Evolutionary conservation across 1,139 yeast species (phyloP).

Genomic region (Geotrichum siamense): DNA sequence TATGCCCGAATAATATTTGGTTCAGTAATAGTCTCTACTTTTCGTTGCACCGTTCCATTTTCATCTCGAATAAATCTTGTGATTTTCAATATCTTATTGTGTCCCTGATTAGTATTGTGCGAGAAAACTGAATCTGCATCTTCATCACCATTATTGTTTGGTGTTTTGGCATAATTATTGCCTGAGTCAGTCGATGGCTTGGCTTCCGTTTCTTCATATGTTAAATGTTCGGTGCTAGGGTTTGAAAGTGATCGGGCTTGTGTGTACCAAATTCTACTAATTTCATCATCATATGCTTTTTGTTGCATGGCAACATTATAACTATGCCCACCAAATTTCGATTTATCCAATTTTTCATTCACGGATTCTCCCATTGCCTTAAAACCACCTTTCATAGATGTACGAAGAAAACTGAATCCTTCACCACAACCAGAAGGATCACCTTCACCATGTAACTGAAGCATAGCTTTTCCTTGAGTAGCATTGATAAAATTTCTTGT

Average conservation of each 20-base stretch:
- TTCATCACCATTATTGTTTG: conserved; percentile 31
- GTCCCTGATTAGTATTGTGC: conserved; percentile 24
- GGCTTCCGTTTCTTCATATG: conserved; percentile 36
- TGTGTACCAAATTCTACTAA: conserved; percentile 82
- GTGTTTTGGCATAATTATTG: conserved; percentile 8
- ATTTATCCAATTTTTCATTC: conserved; percentile 38
- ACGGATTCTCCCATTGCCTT: conserved; percentile 50
- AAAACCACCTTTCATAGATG: conserved; percentile 95
- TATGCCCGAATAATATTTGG: conserved; percentile 85
- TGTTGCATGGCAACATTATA: conserved; percentile 84
- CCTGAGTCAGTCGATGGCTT: conserved; percentile 21
- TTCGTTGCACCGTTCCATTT: conserved; percentile 80
- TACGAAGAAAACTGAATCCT: conserved; percentile 80
- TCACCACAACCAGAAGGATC: conserved; percentile 92
- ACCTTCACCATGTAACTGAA: conserved; percentile 93
- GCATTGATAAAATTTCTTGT: conserved; percentile 87
- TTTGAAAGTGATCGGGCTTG: conserved; percentile 62
- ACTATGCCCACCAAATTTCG: conserved; percentile 55
- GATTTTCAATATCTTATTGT: conserved; percentile 55
- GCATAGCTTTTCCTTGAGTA: conserved; percentile 94
- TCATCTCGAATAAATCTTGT: conserved; percentile 76
- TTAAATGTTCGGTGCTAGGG: conserved; percentile 29
- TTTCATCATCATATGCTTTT: conserved; percentile 85
- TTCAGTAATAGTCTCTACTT: conserved; percentile 70
- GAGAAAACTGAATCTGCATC: conserved; percentile 34